Percentiles rank a stretch among this genome's conserved stretches.
phyloP scores from a whole-genome alignment of 2,329 filamentous ascomycete species.

The Echinosphaeria canescens region DNA sequence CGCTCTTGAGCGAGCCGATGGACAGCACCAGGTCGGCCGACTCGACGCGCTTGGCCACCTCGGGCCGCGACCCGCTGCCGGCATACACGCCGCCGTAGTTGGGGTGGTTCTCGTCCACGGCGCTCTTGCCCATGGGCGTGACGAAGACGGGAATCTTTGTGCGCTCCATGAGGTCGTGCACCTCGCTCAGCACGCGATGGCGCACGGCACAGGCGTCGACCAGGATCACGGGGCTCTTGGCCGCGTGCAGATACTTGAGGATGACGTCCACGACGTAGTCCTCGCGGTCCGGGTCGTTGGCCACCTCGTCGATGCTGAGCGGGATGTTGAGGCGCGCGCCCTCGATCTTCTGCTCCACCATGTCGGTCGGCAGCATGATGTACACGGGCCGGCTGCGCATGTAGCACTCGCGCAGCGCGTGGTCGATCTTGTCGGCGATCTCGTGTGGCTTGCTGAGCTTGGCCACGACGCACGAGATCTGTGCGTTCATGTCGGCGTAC shows the following conservation, averaged over 20 bases:
- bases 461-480: slow-evolving; percentile 49
- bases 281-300: slow-evolving; percentile 50
- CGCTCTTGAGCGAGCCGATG: slow-evolving; percentile 41
- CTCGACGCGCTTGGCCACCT: slow-evolving; percentile 42
- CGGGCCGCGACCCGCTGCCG: slow-evolving; percentile 49
- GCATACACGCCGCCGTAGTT: slow-evolving; percentile 73
- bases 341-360: slow-evolving; percentile 56
- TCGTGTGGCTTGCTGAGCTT: slow-evolving; percentile 48
- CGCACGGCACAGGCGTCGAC: slow-evolving; percentile 70
- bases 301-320: slow-evolving; percentile 41
- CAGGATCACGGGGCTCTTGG: slow-evolving; percentile 56
- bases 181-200: slow-evolving; percentile 50
- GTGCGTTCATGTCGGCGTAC: slow-evolving; percentile 56
- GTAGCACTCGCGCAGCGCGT: slow-evolving; percentile 55
- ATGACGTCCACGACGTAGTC: slow-evolving; percentile 68
- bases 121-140: slow-evolving; percentile 79
- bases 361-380: slow-evolving; percentile 63
- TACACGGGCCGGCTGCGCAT: slow-evolving; percentile 61
- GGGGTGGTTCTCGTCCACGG: slow-evolving; percentile 53
- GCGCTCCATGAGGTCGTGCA: slow-evolving; percentile 49
- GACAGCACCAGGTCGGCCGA: slow-evolving; percentile 47
- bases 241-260: slow-evolving; percentile 47
- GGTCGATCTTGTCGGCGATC: slow-evolving; percentile 56
- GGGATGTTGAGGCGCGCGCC: slow-evolving; percentile 47
- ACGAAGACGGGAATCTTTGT: slow-evolving; percentile 64